Percentiles rank a stretch among this genome's conserved stretches.
These are phyloP conservation scores for Drosera capensis DNA, from an alignment of 148 eudicot species.

Conservation along the genomic window DNA sequence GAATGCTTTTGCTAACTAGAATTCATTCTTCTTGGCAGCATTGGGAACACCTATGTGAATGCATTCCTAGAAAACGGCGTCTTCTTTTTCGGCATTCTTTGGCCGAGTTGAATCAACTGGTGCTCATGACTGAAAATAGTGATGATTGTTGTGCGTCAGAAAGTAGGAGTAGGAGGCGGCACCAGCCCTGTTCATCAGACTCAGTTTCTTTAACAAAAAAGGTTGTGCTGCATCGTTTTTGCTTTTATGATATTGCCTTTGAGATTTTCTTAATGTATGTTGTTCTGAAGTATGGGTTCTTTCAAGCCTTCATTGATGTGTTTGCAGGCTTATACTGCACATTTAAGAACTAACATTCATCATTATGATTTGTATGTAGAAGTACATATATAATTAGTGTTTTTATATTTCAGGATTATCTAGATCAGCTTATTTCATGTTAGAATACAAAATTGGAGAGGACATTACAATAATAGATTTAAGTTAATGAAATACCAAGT, in stretches of 20 bases:
- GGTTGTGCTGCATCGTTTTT: conserved; percentile 23
- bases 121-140: conserved; percentile 22
- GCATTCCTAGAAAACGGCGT: conserved; percentile 55
- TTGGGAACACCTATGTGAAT: conserved; percentile 91
- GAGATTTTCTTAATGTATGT: not conserved
- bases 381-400: no score
- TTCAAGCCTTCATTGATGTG: no score
- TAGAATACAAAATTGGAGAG: no score
- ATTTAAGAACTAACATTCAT: no score
- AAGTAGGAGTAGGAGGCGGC: conserved; percentile 21
- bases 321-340: no score
- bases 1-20: no score
- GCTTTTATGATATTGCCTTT: not conserved
- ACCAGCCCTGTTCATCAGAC: conserved; percentile 21
- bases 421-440: no score
- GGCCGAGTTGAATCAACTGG: conserved; percentile 54
- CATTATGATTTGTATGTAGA: no score
- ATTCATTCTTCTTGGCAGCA: conserved; percentile 48
- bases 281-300: no score
- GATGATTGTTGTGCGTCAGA: conserved; percentile 16
- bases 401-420: no score
- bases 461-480: no score
- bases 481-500: no score
- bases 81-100: conserved; percentile 79
- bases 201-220: conserved; percentile 50